Conservation (phyloP, 1,284 basidiomycete genomes). For the Albatrellus sp. region DNA sequence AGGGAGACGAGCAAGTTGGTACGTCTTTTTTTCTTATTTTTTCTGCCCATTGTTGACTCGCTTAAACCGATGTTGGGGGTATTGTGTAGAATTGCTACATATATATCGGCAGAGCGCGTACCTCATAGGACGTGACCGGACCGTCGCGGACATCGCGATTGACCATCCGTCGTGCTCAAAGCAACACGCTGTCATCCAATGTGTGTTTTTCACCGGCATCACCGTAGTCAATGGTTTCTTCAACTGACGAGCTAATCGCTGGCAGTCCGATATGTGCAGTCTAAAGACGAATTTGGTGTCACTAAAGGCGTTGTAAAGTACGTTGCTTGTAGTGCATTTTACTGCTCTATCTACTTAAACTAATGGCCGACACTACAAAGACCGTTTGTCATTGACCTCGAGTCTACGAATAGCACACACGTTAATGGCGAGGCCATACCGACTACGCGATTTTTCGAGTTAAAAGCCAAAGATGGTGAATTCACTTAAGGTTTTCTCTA, state of each 20-base stretch:
- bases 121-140: slow-evolving; percentile 80
- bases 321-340: slow-evolving; percentile 18
- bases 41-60: slow-evolving; percentile 1
- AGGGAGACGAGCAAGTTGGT: slow-evolving; percentile 88
- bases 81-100: slow-evolving; percentile 66
- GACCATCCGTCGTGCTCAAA: slow-evolving; percentile 98
- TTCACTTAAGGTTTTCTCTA: slow-evolving; percentile 5
- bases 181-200: slow-evolving; percentile 96
- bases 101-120: slow-evolving; percentile 91
- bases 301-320: slow-evolving; percentile 72
- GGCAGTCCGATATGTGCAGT: slow-evolving; percentile 68
- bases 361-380: slow-evolving; percentile 27
- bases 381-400: slow-evolving; percentile 93
- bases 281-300: slow-evolving; percentile 83
- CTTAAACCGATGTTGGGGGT: background rate
- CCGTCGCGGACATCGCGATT: slow-evolving; percentile 81
- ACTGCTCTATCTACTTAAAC: slow-evolving; percentile 4
- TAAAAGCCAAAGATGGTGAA: slow-evolving; percentile 79
- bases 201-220: slow-evolving; percentile 26
- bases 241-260: background rate
- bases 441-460: slow-evolving; percentile 81
- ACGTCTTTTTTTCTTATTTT: slow-evolving; percentile 21
- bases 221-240: slow-evolving; percentile 6
- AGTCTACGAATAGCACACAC: slow-evolving; percentile 89
- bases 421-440: slow-evolving; percentile 87